Evolutionary conservation across 352 stramenopile genomes (phyloP), one percentile per base, ranked within the genome.

Genomic region (Phytophthora capsici): DNA sequence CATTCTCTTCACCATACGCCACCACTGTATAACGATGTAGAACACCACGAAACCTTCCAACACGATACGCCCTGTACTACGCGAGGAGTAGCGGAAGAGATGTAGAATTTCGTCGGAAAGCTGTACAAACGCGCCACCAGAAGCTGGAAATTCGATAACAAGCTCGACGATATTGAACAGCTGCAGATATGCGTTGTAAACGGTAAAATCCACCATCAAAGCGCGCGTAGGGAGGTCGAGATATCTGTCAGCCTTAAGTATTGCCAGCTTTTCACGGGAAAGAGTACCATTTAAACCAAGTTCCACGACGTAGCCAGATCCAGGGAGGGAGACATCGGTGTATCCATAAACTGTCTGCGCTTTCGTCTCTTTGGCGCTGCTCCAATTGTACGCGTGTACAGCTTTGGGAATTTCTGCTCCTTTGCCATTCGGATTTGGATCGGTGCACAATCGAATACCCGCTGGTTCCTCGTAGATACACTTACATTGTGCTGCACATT

Each of bases 111-210:
- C 51, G 32, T 89, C 80, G 1, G 73, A 73, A 25, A 88, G 73
- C 13, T 73, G 60, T 3, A 82, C 70, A 57, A 78, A 84, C 7
- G 75, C 69, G 8, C 84, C 82, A 10, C 84, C 84, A 2, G 76
- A 86, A 19, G 84, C 62, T 0, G 82, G 84, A 56, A 93, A 89
- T 45, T 93, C 84, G 41, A 89, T 36, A 17, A 85, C 66, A 14
- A 89, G 59, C 44, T 86, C 67, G 8, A 93, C 75, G 6, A 80
- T 65, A 47, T 84, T 82, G 62, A 93, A 88, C 1, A 93, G 77
- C 57, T 86, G 73, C 22, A 86, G 45, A 56, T 89, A 88, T 7
- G 80, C 71, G 54, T 91, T 89, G 66, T 77, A 93, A 20, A 90
- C 41, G 6, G 79, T 88, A 36, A 88, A 73, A 32, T 93, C 82